Conservation (phyloP, 192 early-diverging fungal genomes). For the Rhizoclosmatium globosum region DNA sequence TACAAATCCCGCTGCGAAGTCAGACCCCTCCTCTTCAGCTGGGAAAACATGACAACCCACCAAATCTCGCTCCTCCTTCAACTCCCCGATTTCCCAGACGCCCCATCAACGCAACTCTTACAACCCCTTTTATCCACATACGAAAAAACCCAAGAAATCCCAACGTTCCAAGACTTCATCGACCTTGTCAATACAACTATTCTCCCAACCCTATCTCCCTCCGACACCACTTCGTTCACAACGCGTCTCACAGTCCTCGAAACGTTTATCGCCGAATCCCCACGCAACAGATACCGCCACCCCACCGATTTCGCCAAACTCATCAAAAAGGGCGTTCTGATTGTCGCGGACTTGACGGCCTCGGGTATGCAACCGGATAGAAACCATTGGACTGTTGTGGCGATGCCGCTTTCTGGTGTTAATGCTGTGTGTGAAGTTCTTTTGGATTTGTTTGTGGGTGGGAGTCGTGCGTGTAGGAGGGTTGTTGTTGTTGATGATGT, state of each 20-base stretch:
- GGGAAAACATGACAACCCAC: background rate
- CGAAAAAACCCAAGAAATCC: background rate
- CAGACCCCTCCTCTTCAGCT: background rate
- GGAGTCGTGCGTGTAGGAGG: background rate
- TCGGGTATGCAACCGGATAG: background rate
- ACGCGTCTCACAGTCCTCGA: background rate
- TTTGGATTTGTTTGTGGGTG: background rate
- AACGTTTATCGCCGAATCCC: background rate
- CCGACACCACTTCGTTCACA: background rate
- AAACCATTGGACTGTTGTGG: background rate
- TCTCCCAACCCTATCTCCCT: background rate
- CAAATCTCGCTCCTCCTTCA: background rate
- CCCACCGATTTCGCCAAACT: background rate
- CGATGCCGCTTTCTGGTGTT: background rate
- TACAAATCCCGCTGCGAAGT: background rate
- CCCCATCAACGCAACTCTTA: background rate
- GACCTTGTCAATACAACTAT: background rate
- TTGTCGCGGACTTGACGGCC: conserved; percentile 2
- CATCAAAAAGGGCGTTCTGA: background rate
- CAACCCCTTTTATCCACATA: background rate
- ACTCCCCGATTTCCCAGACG: background rate
- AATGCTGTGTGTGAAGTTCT: background rate
- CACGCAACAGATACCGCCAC: background rate
- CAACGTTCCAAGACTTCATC: background rate
- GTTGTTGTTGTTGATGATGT: background rate